phyloP scores from a whole-genome alignment of 2,329 filamentous ascomycete genomes.

The Ambrosiella beaveri region DNA sequence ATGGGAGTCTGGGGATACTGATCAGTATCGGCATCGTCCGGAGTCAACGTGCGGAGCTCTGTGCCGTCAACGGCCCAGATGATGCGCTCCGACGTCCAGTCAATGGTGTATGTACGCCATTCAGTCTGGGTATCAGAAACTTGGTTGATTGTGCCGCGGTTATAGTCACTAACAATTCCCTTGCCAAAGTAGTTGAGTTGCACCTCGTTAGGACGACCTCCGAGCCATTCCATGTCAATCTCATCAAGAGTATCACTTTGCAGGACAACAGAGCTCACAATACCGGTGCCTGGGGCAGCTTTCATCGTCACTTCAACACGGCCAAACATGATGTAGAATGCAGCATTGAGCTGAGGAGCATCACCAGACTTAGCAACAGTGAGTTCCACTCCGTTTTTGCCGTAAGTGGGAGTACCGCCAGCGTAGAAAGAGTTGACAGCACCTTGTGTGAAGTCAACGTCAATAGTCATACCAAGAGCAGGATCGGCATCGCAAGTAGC shows the following conservation, averaged over 20 bases:
- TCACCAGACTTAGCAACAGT: conserved; percentile 65
- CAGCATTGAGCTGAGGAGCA: conserved; percentile 66
- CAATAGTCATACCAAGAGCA: conserved; percentile 66
- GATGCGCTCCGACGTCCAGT: conserved; percentile 77
- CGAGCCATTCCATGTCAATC: conserved; percentile 95
- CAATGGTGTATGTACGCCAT: conserved; percentile 76
- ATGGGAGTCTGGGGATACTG: conserved; percentile 94
- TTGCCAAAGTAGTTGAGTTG: conserved; percentile 97
- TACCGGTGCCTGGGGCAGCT: conserved; percentile 72
- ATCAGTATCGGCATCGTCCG: conserved; percentile 45
- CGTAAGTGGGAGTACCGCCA: conserved; percentile 54
- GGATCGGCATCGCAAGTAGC: conserved; percentile 55
- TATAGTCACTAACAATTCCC: conserved; percentile 56
- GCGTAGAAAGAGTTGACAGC: conserved; percentile 62
- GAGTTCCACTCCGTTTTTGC: conserved; percentile 57
- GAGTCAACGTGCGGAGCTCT: conserved; percentile 58
- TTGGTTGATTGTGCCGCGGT: conserved; percentile 67
- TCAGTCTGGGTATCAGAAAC: conserved; percentile 49
- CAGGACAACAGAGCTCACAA: conserved; percentile 82
- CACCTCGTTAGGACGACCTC: conserved; percentile 56
- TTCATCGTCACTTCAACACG: conserved; percentile 74
- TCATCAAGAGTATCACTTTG: conserved; percentile 88
- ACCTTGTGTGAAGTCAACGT: conserved; percentile 68
- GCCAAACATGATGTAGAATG: conserved; percentile 99
- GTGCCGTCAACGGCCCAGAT: conserved; percentile 71